Conservation (phyloP, 176 grass and related monocot species). For the Otatea glauca region DNA sequence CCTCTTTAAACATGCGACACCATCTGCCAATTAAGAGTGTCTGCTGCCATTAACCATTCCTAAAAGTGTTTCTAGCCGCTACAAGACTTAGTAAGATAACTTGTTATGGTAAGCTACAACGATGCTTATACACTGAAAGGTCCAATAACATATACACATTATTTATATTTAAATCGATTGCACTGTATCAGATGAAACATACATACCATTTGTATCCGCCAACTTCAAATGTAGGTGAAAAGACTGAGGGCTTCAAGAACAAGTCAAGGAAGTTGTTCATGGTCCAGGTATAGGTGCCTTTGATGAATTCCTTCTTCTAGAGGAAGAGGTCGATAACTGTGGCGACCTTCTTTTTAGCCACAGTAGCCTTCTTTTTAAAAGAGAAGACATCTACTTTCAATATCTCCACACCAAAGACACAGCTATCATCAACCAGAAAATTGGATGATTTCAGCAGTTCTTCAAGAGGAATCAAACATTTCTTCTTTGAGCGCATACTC, state of each 20-base stretch:
- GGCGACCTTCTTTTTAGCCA: conserved; percentile 20
- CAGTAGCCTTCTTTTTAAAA: conserved; percentile 15
- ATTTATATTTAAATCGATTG: not conserved
- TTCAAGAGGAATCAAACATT: no score
- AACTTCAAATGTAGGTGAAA: conserved; percentile 41
- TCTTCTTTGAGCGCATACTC: no score
- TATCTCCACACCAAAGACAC: conserved; percentile 45
- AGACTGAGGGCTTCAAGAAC: not conserved
- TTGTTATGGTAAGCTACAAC: no score
- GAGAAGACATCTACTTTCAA: conserved; percentile 2
- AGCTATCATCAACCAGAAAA: conserved; percentile 44
- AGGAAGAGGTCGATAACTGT: conserved; percentile 36
- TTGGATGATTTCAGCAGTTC: no score
- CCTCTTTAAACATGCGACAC: no score
- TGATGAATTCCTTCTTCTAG: conserved; percentile 41
- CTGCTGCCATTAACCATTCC: not conserved
- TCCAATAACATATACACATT: not conserved
- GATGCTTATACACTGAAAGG: not conserved
- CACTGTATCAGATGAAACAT: not conserved
- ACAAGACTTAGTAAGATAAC: no score
- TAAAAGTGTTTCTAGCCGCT: not conserved
- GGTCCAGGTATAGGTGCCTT: conserved; percentile 45
- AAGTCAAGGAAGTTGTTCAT: conserved; percentile 21
- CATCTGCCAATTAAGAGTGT: not conserved
- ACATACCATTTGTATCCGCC: conserved; percentile 31